phyloP scores from a whole-genome alignment of 1,284 basidiomycete genomes.

The Tylopilus sp. region DNA sequence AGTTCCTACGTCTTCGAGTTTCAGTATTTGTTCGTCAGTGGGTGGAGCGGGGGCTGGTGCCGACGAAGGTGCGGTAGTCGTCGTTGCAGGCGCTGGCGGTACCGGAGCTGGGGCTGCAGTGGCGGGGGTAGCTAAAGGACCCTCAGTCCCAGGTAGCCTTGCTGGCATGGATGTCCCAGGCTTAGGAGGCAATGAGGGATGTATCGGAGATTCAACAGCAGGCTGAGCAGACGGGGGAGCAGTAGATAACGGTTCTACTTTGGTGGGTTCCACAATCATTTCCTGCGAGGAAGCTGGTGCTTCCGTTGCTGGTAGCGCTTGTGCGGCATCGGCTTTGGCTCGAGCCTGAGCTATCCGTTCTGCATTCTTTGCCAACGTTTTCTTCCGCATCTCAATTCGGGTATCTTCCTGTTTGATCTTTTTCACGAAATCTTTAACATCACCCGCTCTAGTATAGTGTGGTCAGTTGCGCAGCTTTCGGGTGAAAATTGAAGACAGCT shows the following conservation, averaged over 20 bases:
- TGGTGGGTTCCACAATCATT: slow-evolving; percentile 23
- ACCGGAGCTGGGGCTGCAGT: slow-evolving; percentile 2
- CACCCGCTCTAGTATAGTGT: slow-evolving; percentile 49
- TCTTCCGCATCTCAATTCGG: slow-evolving; percentile 58
- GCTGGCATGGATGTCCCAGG: slow-evolving; percentile 38
- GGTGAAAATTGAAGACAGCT: slow-evolving; percentile 24
- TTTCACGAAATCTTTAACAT: slow-evolving; percentile 68
- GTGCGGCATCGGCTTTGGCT: slow-evolving; percentile 38
- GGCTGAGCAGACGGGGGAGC: slow-evolving; percentile 1
- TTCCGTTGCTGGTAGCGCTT: slow-evolving; percentile 15
- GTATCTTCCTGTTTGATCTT: slow-evolving; percentile 64
- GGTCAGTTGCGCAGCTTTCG: slow-evolving; percentile 2
- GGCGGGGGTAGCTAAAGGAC: slow-evolving; percentile 13
- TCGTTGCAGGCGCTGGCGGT: slow-evolving; percentile 18
- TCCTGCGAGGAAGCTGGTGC: slow-evolving; percentile 25
- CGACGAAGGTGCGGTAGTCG: slow-evolving; percentile 13
- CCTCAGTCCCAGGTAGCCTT: slow-evolving; percentile 31
- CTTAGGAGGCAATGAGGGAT: slow-evolving; percentile 61
- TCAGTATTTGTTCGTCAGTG: slow-evolving; percentile 50
- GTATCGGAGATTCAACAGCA: slow-evolving; percentile 44
- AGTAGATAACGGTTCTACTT: slow-evolving; percentile 13
- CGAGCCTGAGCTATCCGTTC: slow-evolving; percentile 45
- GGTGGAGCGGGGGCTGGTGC: slow-evolving; percentile 27
- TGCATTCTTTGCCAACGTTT: slow-evolving; percentile 46
- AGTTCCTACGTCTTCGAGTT: slow-evolving; percentile 56